Evolutionary conservation across 352 stramenopile species (phyloP).

Genomic region (Achlya hypogyna): DNA sequence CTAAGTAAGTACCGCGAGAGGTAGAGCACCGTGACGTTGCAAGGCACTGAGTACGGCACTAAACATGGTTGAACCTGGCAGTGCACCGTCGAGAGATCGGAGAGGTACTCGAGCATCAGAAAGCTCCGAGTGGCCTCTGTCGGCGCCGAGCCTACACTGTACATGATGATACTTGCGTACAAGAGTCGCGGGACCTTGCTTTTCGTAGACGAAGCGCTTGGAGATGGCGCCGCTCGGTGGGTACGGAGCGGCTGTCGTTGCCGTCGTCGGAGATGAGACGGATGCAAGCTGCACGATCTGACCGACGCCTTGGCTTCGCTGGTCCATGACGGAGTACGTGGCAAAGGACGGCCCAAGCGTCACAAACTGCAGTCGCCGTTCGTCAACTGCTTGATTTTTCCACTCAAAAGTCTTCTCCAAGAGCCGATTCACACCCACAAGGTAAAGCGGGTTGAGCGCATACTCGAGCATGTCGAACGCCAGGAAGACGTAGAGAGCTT

Average conservation of each 20-base stretch:
- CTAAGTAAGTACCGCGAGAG: background rate
- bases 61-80: background rate
- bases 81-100: constrained; percentile 1
- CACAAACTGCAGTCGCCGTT: constrained; percentile 39
- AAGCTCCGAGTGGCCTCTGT: background rate
- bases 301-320: constrained; percentile 37
- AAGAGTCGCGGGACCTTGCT: background rate
- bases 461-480: constrained; percentile 2
- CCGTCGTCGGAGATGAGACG: constrained; percentile 18
- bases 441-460: background rate
- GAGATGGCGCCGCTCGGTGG: constrained; percentile 51
- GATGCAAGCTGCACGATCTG: background rate
- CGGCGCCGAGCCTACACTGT: background rate
- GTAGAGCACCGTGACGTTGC: background rate
- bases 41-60: background rate
- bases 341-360: constrained; percentile 34
- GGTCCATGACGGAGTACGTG: constrained; percentile 33
- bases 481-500: background rate
- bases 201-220: constrained; percentile 60
- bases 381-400: constrained; percentile 31
- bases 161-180: background rate
- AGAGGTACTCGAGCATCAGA: background rate
- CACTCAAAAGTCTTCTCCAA: constrained; percentile 62
- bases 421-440: constrained; percentile 29
- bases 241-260: constrained; percentile 5